These are phyloP conservation scores for Articulospora tetracladia DNA, from an alignment of 495 filamentous ascomycete genomes.

Conservation along the genomic window DNA sequence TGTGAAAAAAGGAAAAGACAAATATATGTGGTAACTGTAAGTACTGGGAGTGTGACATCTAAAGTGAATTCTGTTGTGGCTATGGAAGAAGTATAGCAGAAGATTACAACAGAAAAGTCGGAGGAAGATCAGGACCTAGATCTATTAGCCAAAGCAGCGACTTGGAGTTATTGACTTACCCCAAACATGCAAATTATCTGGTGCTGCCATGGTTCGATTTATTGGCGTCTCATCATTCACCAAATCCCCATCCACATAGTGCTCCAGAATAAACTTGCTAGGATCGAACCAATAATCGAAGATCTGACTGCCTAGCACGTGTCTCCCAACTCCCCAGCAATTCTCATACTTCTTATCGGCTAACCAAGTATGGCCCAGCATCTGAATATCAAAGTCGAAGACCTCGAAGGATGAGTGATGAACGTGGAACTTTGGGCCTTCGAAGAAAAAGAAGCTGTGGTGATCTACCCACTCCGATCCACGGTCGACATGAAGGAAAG, in stretches of 20 bases:
- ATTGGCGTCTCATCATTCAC: constrained; percentile 55
- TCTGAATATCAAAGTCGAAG: constrained; percentile 71
- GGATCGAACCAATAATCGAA: constrained; percentile 75
- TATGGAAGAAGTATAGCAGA: too few species aligned
- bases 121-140: constrained; percentile 15
- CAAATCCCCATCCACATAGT: constrained; percentile 68
- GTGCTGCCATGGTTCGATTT: constrained; percentile 34
- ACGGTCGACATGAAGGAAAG: constrained; percentile 63
- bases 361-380: constrained; percentile 71
- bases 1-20: too few species aligned
- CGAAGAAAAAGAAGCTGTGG: constrained; percentile 67
- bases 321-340: constrained; percentile 70
- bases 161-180: constrained; percentile 29
- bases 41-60: too few species aligned
- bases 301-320: constrained; percentile 61
- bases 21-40: background rate
- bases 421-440: constrained; percentile 53
- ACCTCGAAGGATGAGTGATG: constrained; percentile 75
- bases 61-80: too few species aligned
- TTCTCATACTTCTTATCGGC: constrained; percentile 57
- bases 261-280: constrained; percentile 57
- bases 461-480: constrained; percentile 62
- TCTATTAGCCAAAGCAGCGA: constrained; percentile 8
- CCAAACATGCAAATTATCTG: constrained; percentile 47
- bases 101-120: constrained; percentile 19